Percentiles rank a stretch among this genome's conserved stretches.
Evolutionary conservation across 345 rosid species (phyloP).

Genomic region (Lepidium didymum): DNA sequence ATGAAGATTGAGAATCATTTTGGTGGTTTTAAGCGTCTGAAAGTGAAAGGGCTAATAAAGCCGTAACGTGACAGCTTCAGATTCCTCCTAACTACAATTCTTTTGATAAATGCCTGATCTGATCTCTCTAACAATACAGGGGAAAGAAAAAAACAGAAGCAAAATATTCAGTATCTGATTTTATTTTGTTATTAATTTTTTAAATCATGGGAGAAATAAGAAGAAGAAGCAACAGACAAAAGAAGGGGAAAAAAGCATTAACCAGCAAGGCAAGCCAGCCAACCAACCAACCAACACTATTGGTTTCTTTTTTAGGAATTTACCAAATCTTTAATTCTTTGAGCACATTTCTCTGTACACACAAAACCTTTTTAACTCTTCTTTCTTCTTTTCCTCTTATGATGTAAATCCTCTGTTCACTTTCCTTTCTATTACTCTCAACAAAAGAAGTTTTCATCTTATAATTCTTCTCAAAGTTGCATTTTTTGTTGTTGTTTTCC

Average conservation of each 20-base stretch:
- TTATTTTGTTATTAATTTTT: neutral
- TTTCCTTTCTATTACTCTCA: neutral
- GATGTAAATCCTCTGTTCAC: constrained; percentile 9
- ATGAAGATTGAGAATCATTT: constrained; percentile 16
- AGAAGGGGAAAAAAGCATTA: constrained; percentile 14
- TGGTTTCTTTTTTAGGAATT: constrained; percentile 25
- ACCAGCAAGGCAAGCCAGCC: constrained; percentile 7
- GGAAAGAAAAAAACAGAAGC: neutral
- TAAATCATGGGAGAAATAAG: constrained; percentile 9
- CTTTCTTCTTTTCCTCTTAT: constrained; percentile 4
- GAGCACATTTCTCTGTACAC: constrained; percentile 8
- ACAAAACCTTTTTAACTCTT: neutral
- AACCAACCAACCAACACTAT: constrained; percentile 16
- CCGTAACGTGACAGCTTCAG: constrained; percentile 30
- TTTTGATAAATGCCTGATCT: constrained; percentile 7
- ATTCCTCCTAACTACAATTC: constrained; percentile 24
- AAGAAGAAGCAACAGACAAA: constrained; percentile 14
- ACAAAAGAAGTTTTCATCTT: neutral
- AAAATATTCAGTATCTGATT: constrained; percentile 8
- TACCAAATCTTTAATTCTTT: constrained; percentile 33
- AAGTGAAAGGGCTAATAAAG: constrained; percentile 27
- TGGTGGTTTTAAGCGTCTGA: constrained; percentile 29
- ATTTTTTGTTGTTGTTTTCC: neutral
- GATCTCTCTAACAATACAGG: constrained; percentile 27
- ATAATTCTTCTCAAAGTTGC: neutral